phyloP scores from a whole-genome alignment of 208 protist species.

The Acanthamoeba lenticulata region DNA sequence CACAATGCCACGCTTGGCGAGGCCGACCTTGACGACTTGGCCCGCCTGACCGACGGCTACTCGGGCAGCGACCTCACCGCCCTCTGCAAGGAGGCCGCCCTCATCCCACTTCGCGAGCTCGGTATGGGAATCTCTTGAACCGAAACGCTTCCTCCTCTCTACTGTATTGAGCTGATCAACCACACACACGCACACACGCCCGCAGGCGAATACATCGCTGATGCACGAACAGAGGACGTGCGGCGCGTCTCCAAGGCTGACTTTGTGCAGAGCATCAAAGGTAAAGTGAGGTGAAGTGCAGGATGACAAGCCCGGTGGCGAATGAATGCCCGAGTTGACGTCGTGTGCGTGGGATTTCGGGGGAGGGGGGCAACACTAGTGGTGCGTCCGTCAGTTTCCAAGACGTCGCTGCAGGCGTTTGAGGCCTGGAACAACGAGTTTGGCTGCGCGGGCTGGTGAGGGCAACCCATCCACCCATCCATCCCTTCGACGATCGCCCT shows the following conservation, averaged over 20 bases:
- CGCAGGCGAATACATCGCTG: slow-evolving; percentile 11
- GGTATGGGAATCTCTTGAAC: background rate
- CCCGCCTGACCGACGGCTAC: slow-evolving; percentile 75
- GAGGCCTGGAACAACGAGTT: slow-evolving; percentile 79
- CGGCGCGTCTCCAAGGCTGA: background rate
- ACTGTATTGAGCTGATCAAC: too few relatives aligned
- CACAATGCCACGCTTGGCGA: slow-evolving; percentile 64
- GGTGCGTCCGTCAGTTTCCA: slow-evolving; percentile 75
- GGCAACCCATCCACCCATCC: background rate
- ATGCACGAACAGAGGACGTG: slow-evolving; percentile 74
- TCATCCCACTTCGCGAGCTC: slow-evolving; percentile 85
- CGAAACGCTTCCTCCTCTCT: background rate
- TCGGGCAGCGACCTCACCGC: slow-evolving; percentile 85
- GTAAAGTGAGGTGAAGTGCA: background rate
- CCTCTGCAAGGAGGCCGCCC: slow-evolving; percentile 89
- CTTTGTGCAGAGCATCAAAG: background rate
- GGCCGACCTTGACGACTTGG: slow-evolving; percentile 53
- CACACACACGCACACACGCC: background rate
- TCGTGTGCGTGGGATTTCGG: background rate
- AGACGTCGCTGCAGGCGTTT: slow-evolving; percentile 75
- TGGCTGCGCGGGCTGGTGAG: background rate
- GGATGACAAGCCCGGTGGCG: background rate
- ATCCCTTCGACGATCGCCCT: background rate
- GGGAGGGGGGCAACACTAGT: slow-evolving; percentile 50
- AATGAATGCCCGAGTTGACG: background rate